Conservation (phyloP, 306 rosid species). For the Hylodesmum podocarpum region DNA sequence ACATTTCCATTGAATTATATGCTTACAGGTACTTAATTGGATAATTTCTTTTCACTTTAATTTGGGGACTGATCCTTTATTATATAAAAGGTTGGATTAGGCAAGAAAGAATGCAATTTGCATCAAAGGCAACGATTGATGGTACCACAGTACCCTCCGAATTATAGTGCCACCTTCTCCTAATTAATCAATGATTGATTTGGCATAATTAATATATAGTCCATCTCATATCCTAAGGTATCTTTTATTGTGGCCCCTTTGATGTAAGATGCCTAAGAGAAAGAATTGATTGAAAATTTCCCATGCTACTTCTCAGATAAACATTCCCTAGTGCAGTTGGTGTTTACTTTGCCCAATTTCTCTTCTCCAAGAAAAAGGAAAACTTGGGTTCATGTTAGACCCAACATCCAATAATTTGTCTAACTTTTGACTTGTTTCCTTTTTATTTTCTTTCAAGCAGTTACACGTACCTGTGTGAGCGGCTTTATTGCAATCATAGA, state of each 20-base stretch:
- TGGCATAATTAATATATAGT: background rate
- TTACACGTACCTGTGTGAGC: background rate
- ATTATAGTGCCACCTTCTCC: background rate
- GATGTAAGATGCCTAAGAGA: slow-evolving; percentile 11
- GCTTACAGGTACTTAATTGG: background rate
- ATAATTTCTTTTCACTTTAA: background rate
- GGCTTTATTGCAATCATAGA: slow-evolving; percentile 49
- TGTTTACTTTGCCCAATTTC: slow-evolving; percentile 33
- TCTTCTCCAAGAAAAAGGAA: slow-evolving; percentile 18
- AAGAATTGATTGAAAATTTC: background rate
- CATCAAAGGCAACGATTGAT: background rate
- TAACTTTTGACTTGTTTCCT: slow-evolving; percentile 29
- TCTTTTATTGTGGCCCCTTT: slow-evolving; percentile 24
- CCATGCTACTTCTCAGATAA: background rate
- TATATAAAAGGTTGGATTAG: background rate
- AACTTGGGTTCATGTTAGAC: background rate
- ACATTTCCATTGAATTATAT: background rate
- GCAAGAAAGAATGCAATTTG: background rate
- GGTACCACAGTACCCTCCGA: background rate
- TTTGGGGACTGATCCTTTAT: background rate
- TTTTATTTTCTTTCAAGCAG: slow-evolving; percentile 30
- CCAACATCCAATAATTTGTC: slow-evolving; percentile 18
- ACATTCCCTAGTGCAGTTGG: slow-evolving; percentile 22
- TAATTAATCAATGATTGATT: background rate
- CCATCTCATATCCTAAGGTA: background rate